Evolutionary conservation across 371 early-diverging fungal genomes (phyloP).

Genomic region (Conidiobolus coronatus): DNA sequence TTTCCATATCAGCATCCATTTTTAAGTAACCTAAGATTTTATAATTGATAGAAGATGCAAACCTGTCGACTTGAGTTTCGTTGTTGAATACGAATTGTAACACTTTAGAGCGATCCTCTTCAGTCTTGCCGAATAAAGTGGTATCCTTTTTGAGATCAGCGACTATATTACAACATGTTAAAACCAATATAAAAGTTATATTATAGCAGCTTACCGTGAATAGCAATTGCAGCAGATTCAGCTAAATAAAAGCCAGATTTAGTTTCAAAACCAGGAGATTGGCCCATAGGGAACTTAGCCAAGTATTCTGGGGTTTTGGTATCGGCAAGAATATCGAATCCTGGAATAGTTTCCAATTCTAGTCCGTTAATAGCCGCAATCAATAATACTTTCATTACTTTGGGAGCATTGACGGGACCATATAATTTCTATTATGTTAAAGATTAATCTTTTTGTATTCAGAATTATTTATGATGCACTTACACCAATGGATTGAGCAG

Average conservation of each 20-base stretch:
- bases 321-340: conserved; percentile 38
- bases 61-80: conserved; percentile 30
- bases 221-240: conserved; percentile 72
- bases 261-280: conserved; percentile 47
- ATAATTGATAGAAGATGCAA: conserved; percentile 27
- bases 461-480: too few relatives aligned
- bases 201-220: conserved; percentile 34
- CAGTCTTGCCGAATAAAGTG: conserved; percentile 32
- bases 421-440: neutral
- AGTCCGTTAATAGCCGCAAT: conserved; percentile 56
- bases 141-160: conserved; percentile 37
- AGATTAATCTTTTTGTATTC: too few relatives aligned
- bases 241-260: conserved; percentile 33
- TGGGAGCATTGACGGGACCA: conserved; percentile 13
- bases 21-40: conserved; percentile 38
- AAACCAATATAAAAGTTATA: neutral
- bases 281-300: conserved; percentile 35
- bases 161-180: conserved; percentile 6
- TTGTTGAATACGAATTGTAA: conserved; percentile 52
- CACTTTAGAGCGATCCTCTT: conserved; percentile 50
- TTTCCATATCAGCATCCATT: conserved; percentile 38
- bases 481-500: too few relatives aligned
- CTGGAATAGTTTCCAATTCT: conserved; percentile 26
- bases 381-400: conserved; percentile 36
- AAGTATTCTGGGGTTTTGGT: conserved; percentile 57